Evolutionary conservation across 2,329 filamentous ascomycete genomes (phyloP), one percentile per base, ranked within the genome.

Genomic region (Bipolaris bicolor): DNA sequence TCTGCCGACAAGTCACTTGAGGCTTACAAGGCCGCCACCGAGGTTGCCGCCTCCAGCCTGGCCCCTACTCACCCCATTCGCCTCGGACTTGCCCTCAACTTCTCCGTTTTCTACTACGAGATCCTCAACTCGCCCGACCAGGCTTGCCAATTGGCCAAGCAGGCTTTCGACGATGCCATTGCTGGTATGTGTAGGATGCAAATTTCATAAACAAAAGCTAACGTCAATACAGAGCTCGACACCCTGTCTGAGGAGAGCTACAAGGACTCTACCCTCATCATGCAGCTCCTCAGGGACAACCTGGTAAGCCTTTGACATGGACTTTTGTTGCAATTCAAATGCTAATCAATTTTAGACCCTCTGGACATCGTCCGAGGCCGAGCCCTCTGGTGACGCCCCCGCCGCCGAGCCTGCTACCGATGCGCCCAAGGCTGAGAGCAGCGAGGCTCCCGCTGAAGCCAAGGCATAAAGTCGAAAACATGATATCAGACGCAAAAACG

Each of bases 61-160:
- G 89, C 92, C 63, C 92, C 92, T 63, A 96, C 92, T 57, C 92
- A 96, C 85, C 92, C 92, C 76, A 96, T 96, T 81, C 91, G 92
- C 76, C 90, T 96, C 66, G 92, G 92, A 78, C 88, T 96, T 67
- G 92, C 92, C 72, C 86, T 96, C 69, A 96, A 96, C 89, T 96
- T 96, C 86, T 97, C 93, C 67, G 93, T 97, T 76, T 98, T 97
- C 87, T 98, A 98, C 89, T 99, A 99, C 81, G 91, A 99, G 88
- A 99, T 98, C 79, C 86, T 98, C 76, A 99, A 98, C 86, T 92
- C 94, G 41, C 94, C 94, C 65, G 95, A 98, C 80, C 94, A 96
- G 84, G 94, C 93, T 77, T 97, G 94, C 89, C 93, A 97, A 81
- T 88, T 97, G 70, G 94, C 92, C 81, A 96, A 96, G 88, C 91